Evolutionary conservation across 805 yeast genomes (phyloP).

Genomic region (Metahyphopichia silvanorum): DNA sequence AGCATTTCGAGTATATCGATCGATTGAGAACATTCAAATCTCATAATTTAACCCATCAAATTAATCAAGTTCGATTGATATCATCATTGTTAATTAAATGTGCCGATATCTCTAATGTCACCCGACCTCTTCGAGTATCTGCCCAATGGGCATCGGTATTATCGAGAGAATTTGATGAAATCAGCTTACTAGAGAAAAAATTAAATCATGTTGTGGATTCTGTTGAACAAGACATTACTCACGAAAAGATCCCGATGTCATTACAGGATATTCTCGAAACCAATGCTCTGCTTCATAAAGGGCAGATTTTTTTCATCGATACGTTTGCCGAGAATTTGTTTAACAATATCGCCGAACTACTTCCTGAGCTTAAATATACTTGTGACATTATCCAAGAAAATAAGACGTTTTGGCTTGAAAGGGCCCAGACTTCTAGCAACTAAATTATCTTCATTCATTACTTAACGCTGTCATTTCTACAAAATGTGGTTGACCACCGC

Average conservation of each 20-base stretch:
- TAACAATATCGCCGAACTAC: slow-evolving; percentile 52
- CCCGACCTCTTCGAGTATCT: slow-evolving; percentile 72
- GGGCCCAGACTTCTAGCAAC: no score
- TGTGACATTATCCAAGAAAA: slow-evolving; percentile 52
- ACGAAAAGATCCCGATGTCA: slow-evolving; percentile 36
- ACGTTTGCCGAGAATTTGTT: slow-evolving; percentile 81
- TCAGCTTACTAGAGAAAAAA: slow-evolving; percentile 47
- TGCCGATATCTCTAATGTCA: slow-evolving; percentile 93
- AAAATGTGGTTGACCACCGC: no score
- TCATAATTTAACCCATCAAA: slow-evolving; percentile 13
- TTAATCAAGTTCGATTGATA: slow-evolving; percentile 39
- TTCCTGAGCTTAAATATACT: slow-evolving; percentile 62
- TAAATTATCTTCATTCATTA: no score
- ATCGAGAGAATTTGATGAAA: slow-evolving; percentile 72
- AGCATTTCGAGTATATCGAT: slow-evolving; percentile 69
- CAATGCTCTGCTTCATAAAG: slow-evolving; percentile 55
- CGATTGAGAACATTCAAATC: slow-evolving; percentile 38
- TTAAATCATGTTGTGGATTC: slow-evolving; percentile 7
- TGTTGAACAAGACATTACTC: slow-evolving; percentile 8
- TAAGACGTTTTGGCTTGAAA: slow-evolving; percentile 51
- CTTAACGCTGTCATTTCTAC: no score
- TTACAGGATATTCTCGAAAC: slow-evolving; percentile 42
- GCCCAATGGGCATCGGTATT: slow-evolving; percentile 86
- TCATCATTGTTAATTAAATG: slow-evolving; percentile 78
- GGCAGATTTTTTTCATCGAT: slow-evolving; percentile 80